A percentile compares a stretch with the other conserved stretches of the same genome.
These are phyloP conservation scores for Neospermospora avenae DNA, from an alignment of 2,329 filamentous ascomycete species.

Conservation along the genomic window DNA sequence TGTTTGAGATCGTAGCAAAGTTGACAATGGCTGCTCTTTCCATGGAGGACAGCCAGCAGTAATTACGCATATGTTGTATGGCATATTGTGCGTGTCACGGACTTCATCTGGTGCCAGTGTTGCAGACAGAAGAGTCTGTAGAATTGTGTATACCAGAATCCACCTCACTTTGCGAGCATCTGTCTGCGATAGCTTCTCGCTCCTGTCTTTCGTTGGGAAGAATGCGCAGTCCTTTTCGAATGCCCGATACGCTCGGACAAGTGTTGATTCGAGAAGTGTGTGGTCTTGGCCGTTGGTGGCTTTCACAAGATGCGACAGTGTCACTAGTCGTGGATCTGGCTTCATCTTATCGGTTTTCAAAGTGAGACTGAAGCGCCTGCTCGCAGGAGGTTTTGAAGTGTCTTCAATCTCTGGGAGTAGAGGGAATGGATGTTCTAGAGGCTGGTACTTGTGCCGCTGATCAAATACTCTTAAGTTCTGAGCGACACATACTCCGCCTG, in stretches of 20 bases:
- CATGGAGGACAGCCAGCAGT: slow-evolving; percentile 30
- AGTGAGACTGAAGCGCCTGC: slow-evolving; percentile 26
- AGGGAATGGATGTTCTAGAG: slow-evolving; percentile 64
- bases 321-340: slow-evolving; percentile 46
- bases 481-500: slow-evolving; percentile 66
- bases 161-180: slow-evolving; percentile 77
- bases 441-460: slow-evolving; percentile 51
- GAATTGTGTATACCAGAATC: slow-evolving; percentile 70
- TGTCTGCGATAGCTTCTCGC: slow-evolving; percentile 53
- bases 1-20: slow-evolving; percentile 21
- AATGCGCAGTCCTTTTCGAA: slow-evolving; percentile 63
- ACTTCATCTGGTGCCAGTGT: slow-evolving; percentile 61
- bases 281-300: slow-evolving; percentile 45
- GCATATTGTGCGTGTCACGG: slow-evolving; percentile 49
- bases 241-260: slow-evolving; percentile 65
- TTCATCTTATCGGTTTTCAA: slow-evolving; percentile 39
- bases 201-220: slow-evolving; percentile 51
- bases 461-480: slow-evolving; percentile 69
- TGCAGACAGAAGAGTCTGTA: slow-evolving; percentile 68
- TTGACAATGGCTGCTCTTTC: slow-evolving; percentile 23
- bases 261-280: slow-evolving; percentile 39
- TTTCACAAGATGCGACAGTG: slow-evolving; percentile 49
- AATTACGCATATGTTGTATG: slow-evolving; percentile 47
- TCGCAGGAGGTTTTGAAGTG: slow-evolving; percentile 31
- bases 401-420: slow-evolving; percentile 50